Conservation (phyloP, 108 stramenopile genomes). For the Parietichytrium sp. region DNA sequence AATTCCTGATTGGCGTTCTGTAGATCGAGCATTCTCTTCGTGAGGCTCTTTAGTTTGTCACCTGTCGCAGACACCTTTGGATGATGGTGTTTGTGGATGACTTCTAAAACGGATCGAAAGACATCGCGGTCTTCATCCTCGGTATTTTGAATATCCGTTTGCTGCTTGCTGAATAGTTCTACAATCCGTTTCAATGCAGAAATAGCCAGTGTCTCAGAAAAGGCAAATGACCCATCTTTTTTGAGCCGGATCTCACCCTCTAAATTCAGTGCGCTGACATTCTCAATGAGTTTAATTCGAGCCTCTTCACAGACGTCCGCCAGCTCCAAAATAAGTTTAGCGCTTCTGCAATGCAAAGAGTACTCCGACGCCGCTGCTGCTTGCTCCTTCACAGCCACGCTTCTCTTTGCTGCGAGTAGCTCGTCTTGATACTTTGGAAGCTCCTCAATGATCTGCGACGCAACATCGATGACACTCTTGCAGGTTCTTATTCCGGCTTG, state of each 20-base stretch:
- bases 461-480: no score
- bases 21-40: no score
- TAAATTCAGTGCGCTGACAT: background rate
- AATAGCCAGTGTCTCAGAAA: slow-evolving; percentile 19
- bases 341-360: background rate
- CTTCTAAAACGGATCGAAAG: no score
- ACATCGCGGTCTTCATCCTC: no score
- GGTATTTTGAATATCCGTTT: no score
- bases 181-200: background rate
- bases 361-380: background rate
- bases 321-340: background rate
- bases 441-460: background rate
- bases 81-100: no score
- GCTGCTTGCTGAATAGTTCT: background rate
- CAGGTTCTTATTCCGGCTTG: no score
- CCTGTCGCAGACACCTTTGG: no score
- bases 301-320: slow-evolving; percentile 1
- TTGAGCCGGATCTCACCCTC: background rate
- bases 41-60: no score
- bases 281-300: background rate
- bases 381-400: background rate
- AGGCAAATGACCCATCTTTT: background rate
- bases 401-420: background rate
- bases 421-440: background rate
- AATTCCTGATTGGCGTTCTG: no score